Percentiles rank a stretch among this genome's conserved stretches.
Evolutionary conservation across 2,329 filamentous ascomycete species (phyloP).

Genomic region (Nemania diffusa): DNA sequence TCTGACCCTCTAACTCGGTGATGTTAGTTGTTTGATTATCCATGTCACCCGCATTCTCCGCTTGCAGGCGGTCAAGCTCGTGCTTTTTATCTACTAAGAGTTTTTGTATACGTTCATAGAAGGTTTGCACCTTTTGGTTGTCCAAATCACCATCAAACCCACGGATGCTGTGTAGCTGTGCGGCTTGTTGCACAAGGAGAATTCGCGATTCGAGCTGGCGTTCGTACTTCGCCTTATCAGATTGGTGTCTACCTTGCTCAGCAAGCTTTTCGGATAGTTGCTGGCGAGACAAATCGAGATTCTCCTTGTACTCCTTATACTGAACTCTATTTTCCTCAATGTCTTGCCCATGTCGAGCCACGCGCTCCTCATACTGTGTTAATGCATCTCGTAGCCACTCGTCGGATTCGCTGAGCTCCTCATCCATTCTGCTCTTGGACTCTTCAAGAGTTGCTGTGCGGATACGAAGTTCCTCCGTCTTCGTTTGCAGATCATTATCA

Average conservation of each 20-base stretch:
- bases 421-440: conserved; percentile 76
- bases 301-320: conserved; percentile 71
- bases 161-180: conserved; percentile 79
- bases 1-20: conserved; percentile 78
- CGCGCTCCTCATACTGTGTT: conserved; percentile 80
- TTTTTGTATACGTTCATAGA: conserved; percentile 80
- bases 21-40: conserved; percentile 77
- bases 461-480: conserved; percentile 77
- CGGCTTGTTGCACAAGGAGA: conserved; percentile 80
- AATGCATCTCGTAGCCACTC: conserved; percentile 77
- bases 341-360: conserved; percentile 72
- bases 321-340: conserved; percentile 70
- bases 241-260: conserved; percentile 81
- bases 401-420: conserved; percentile 78
- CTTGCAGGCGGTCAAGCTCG: conserved; percentile 78
- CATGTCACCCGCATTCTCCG: conserved; percentile 78
- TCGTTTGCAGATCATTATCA: conserved; percentile 78
- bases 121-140: conserved; percentile 77
- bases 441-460: conserved; percentile 77
- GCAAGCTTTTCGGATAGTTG: conserved; percentile 64
- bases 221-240: conserved; percentile 88
- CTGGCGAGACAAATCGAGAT: conserved; percentile 57
- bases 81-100: conserved; percentile 81
- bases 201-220: conserved; percentile 78
- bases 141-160: conserved; percentile 84